Evolutionary conservation across 805 yeast genomes (phyloP), one percentile per base, ranked within the genome.

Genomic region (Jamesozyma hellenica): DNA sequence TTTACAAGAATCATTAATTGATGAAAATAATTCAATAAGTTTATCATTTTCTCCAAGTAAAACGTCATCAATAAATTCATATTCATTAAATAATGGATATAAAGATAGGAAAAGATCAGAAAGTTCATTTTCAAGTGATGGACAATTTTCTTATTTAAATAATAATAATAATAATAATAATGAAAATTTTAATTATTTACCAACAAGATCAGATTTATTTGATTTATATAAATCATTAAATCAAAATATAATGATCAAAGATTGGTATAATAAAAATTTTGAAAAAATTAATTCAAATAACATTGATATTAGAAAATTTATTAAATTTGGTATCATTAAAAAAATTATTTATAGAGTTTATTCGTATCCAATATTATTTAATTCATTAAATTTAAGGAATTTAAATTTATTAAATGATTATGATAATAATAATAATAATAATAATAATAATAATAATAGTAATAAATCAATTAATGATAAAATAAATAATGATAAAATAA

Each of bases 311-410:
- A 69, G 97, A 46, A 65, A 94, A 40, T 84, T 92, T 50, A 66
- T 92, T 16, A 76, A 87, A 15, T 92, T 88, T 66, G 99, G 99
- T 1, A 71, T 85, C 2, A 65, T 85, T 18, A 73, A 86, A 44
- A 86, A 94, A 0, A 52, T 92, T 5, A 80, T 94, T 8, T 87
- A 87, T 55, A 64, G 96, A 38, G 82, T 87, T 1, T 72, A 82
- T 40, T 66, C 87, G 16, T 84, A 75, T 53, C 96, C 97, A 0
- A 63, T 84, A 1, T 58, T 75, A 38, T 21, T 21, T 21, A 8
- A 21, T 21, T 21, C 23, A 21, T 21, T 21, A 21, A 21, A 21
- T 21, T 21, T 21, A 21, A 21, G 8, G 5, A 21, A 21, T 21
- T 21, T 21, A 21, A 21, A 21, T 21, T 21, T 21, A 21, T 21